A percentile compares a stretch with the other conserved stretches of the same genome.
phyloP scores from a whole-genome alignment of 306 rosid genomes.

The Vigna radiata region DNA sequence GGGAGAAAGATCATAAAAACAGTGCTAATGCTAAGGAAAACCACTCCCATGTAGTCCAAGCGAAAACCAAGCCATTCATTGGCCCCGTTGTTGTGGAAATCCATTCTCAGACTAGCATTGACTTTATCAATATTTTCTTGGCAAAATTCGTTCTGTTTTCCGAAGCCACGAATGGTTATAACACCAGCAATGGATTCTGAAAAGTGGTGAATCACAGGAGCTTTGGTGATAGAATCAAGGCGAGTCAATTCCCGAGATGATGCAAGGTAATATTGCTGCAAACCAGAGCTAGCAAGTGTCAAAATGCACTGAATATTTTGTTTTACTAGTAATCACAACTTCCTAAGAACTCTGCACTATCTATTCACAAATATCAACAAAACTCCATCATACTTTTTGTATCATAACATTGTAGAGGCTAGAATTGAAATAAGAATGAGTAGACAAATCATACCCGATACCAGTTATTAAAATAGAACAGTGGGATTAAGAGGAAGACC shows the following conservation, averaged over 20 bases:
- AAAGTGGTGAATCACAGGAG: slow-evolving; percentile 90
- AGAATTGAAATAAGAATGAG: slow-evolving; percentile 19
- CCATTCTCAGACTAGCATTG: slow-evolving; percentile 78
- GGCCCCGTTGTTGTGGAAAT: slow-evolving; percentile 84
- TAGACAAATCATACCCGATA: slow-evolving; percentile 71
- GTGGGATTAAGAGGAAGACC: slow-evolving; percentile 74
- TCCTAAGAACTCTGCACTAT: neutral
- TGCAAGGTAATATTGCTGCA: slow-evolving; percentile 77
- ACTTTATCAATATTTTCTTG: slow-evolving; percentile 70
- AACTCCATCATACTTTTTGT: neutral
- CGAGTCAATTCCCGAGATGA: slow-evolving; percentile 86
- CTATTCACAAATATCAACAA: neutral
- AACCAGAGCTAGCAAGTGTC: slow-evolving; percentile 32
- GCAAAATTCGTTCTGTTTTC: slow-evolving; percentile 59
- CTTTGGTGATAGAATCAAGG: slow-evolving; percentile 86
- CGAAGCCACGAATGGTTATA: slow-evolving; percentile 81
- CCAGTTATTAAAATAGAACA: slow-evolving; percentile 75
- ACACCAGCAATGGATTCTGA: slow-evolving; percentile 88
- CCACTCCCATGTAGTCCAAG: slow-evolving; percentile 68
- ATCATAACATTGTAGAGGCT: slow-evolving; percentile 28
- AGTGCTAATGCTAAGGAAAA: slow-evolving; percentile 71
- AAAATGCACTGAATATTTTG: neutral
- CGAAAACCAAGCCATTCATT: slow-evolving; percentile 94
- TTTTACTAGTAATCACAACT: neutral
- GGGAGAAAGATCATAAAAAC: slow-evolving; percentile 80